Percentiles rank a stretch among this genome's conserved stretches.
phyloP scores from a whole-genome alignment of 2,329 filamentous ascomycete species.

The Fusarium napiforme region DNA sequence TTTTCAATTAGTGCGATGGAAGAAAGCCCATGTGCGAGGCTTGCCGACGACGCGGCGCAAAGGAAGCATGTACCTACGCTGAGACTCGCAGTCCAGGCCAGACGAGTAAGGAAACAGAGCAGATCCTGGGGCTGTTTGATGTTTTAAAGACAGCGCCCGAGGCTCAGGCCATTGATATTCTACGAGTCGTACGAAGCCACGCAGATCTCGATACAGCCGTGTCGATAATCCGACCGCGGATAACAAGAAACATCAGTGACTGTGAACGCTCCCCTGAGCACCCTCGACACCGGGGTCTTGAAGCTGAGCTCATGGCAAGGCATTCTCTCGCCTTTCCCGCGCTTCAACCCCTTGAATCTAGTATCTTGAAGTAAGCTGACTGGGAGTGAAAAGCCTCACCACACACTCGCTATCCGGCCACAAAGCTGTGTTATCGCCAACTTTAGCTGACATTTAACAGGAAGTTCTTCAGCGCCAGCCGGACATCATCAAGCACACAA shows the following conservation, averaged over 20 bases:
- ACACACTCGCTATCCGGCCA: neutral
- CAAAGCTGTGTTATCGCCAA: neutral
- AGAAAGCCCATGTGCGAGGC: constrained; percentile 11
- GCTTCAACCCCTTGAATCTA: constrained; percentile 8
- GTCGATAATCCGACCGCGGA: constrained; percentile 6
- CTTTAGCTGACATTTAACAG: neutral
- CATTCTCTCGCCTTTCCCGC: constrained; percentile 21
- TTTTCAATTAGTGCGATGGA: constrained; percentile 4
- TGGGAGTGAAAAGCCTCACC: neutral
- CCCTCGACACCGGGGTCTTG: constrained; percentile 6
- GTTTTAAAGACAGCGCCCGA: constrained; percentile 10
- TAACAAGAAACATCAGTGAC: neutral
- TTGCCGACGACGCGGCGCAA: constrained; percentile 16
- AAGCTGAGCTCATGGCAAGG: constrained; percentile 31
- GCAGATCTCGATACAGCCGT: constrained; percentile 7
- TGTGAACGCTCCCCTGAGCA: neutral
- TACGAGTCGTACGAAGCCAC: constrained; percentile 15
- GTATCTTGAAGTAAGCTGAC: constrained; percentile 11
- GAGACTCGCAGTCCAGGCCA: constrained; percentile 5
- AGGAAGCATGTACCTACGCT: constrained; percentile 4
- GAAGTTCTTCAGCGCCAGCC: neutral
- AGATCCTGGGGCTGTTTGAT: constrained; percentile 17
- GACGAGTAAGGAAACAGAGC: constrained; percentile 15
- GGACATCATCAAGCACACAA: neutral
- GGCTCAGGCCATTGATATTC: constrained; percentile 21